A percentile compares a stretch with the other conserved stretches of the same genome.
Conservation (phyloP, 2,329 filamentous ascomycete genomes). For the Fusarium humuli region DNA sequence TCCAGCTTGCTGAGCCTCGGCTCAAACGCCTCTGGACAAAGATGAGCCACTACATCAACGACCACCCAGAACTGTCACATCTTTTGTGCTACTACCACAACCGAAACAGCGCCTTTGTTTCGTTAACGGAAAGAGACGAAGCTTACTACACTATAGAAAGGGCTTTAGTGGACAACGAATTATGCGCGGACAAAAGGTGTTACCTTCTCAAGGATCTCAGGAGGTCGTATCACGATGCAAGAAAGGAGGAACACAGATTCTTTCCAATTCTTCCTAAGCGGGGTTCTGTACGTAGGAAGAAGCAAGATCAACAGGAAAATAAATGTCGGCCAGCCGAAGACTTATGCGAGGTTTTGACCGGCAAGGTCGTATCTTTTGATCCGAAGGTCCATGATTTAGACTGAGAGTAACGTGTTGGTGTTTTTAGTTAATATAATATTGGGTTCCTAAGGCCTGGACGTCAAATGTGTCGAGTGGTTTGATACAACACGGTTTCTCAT, state of each 20-base stretch:
- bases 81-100: neutral
- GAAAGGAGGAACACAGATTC: neutral
- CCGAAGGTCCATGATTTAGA: neutral
- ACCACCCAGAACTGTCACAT: neutral
- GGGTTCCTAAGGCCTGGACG: neutral
- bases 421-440: neutral
- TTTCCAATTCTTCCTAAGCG: neutral
- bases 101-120: neutral
- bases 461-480: neutral
- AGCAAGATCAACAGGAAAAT: neutral
- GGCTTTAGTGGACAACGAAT: neutral
- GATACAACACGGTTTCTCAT: neutral
- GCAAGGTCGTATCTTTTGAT: neutral
- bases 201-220: neutral
- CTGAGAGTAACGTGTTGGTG: neutral
- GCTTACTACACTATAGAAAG: neutral
- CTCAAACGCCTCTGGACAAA: neutral
- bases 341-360: neutral
- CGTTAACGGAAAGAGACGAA: neutral
- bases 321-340: neutral
- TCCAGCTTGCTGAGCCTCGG: neutral
- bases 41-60: neutral
- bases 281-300: neutral
- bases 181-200: neutral
- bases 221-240: neutral